A percentile compares a stretch with the other conserved stretches of the same genome.
Conservation (phyloP, 1,284 basidiomycete species). For the Rhodotorula glutinis region DNA sequence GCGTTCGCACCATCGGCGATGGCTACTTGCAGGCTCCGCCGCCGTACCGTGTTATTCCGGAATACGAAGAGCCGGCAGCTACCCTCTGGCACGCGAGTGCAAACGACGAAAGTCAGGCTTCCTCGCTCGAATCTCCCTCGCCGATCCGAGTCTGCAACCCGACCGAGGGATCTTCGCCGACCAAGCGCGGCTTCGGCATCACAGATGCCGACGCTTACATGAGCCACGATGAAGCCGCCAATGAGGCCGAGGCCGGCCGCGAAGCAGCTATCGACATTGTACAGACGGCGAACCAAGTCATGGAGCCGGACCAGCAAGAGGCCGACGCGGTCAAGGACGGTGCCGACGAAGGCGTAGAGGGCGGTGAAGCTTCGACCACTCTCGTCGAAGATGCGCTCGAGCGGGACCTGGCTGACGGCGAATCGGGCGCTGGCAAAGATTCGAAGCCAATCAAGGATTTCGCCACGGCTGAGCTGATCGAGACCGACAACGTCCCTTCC, state of each 20-base stretch:
- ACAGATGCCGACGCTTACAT: conserved; percentile 15
- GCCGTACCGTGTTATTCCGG: too few species aligned
- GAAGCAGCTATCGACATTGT: background rate
- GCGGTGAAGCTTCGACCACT: too few species aligned
- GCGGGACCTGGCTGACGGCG: too few species aligned
- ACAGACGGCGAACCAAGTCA: background rate
- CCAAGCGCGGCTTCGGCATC: conserved; percentile 14
- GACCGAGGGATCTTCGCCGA: too few species aligned
- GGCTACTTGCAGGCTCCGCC: background rate
- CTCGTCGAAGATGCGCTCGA: too few species aligned
- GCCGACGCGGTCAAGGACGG: background rate
- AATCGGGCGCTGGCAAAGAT: background rate
- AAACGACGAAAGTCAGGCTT: too few species aligned
- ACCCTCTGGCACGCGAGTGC: background rate
- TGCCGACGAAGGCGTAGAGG: background rate
- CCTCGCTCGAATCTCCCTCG: too few species aligned
- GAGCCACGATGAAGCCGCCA: background rate
- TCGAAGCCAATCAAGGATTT: background rate
- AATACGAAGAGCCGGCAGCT: too few species aligned
- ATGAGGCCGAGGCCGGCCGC: background rate
- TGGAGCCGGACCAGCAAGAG: background rate
- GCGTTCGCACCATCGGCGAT: background rate
- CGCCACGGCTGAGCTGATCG: background rate
- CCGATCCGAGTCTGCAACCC: too few species aligned
- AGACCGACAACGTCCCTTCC: background rate